Base-by-base conservation (phyloP, 805 yeast genomes). In the Metschnikowia drakensbergensis region DNA sequence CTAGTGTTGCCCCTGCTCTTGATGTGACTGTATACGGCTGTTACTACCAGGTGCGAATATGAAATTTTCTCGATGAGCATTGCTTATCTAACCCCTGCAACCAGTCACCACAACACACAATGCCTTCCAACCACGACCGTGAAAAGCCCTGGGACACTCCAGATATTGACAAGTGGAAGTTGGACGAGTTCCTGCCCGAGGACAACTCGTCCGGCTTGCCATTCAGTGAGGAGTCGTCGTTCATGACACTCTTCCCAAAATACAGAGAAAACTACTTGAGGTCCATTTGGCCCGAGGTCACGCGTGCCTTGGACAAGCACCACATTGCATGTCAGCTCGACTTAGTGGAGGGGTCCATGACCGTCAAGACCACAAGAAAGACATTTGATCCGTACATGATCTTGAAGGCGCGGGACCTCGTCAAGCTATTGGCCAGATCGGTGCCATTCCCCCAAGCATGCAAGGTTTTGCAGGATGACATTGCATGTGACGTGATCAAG, bases 141-240 rank as follows among this genome's bases (percentile, higher is more conserved):
- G 98, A 94, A 60, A 92, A 92, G 68, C 98, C 98, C 46, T 91
- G 98, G 98, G 98, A 91, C 64, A 91, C 96, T 8, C 88, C 86
- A 22, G 97, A 90, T 58, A 83, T 91, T 49, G 96, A 91, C 65
- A 91, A 92, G 66, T 92, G 99, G 99, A 75, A 79, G 58, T 74
- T 82, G 32, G 96, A 88, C 32, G 95, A 89, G 49, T 94, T 94
- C 74, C 85, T 78, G 57, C 88, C 89, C 1, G 96, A 89, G 58
- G 96, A 94, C 63, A 88, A 90, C 62, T 83, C 81, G 5, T 81
- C 91, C 8, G 97, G 97, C 0, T 76, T 77, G 41, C 87, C 96
- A 17, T 94, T 94, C 63, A 78, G 96, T n/a, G 99, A 94, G 66
- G 99, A 94, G 64, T 86, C 96, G 11, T 85, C 95, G 38, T 94